Evolutionary conservation across 1,284 basidiomycete genomes (phyloP).

Genomic region (Ceratobasidium sp.): DNA sequence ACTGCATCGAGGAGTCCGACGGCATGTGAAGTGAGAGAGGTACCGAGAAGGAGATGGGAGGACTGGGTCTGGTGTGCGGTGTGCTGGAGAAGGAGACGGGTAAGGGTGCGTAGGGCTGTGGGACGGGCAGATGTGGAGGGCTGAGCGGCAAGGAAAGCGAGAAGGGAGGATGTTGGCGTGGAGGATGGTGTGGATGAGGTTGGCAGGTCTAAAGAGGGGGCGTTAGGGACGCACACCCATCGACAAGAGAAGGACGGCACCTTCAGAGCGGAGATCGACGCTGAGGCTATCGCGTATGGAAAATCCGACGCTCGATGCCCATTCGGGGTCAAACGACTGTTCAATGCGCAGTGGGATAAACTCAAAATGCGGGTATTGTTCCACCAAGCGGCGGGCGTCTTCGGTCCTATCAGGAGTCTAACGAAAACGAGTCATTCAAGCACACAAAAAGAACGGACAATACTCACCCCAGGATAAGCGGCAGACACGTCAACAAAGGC

Average conservation of each 20-base stretch:
- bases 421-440: slow-evolving; percentile 24
- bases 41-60: slow-evolving; percentile 85
- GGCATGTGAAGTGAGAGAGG: slow-evolving; percentile 84
- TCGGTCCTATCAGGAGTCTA: slow-evolving; percentile 70
- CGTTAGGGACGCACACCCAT: slow-evolving; percentile 54
- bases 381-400: slow-evolving; percentile 64
- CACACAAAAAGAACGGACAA: background rate
- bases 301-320: slow-evolving; percentile 56
- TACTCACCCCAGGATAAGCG: slow-evolving; percentile 71
- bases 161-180: slow-evolving; percentile 67
- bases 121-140: slow-evolving; percentile 82
- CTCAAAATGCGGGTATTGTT: slow-evolving; percentile 65
- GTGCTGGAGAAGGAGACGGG: slow-evolving; percentile 77
- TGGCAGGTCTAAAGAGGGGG: slow-evolving; percentile 23
- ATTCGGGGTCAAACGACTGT: slow-evolving; percentile 76
- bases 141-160: slow-evolving; percentile 73
- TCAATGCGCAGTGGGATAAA: slow-evolving; percentile 75
- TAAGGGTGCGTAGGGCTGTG: slow-evolving; percentile 73
- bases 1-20: slow-evolving; percentile 82
- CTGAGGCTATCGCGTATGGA: slow-evolving; percentile 53
- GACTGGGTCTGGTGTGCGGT: slow-evolving; percentile 70
- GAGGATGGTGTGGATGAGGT: background rate
- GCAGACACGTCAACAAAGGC: slow-evolving; percentile 78
- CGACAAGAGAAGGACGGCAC: slow-evolving; percentile 53
- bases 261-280: slow-evolving; percentile 59